A percentile compares a stretch with the other conserved stretches of the same genome.
phyloP scores from a whole-genome alignment of 352 stramenopile genomes.

The Globisporangium parvum region DNA sequence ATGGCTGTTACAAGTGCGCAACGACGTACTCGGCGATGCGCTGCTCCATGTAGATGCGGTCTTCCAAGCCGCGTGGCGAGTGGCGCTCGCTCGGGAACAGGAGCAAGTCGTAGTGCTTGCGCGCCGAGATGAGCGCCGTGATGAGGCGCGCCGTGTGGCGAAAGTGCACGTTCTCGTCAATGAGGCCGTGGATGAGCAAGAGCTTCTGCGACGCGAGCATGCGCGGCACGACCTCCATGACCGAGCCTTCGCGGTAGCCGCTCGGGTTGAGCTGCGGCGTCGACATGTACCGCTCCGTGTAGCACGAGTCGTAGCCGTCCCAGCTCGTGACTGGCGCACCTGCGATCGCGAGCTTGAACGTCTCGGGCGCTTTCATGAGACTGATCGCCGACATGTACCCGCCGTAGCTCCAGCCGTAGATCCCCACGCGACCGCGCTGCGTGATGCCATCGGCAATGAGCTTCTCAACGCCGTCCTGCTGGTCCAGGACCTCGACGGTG shows the following conservation, averaged over 20 bases:
- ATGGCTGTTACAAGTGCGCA: constrained; percentile 52
- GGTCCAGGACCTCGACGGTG: constrained; percentile 85
- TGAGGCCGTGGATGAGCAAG: constrained; percentile 94
- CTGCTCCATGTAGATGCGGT: constrained; percentile 95
- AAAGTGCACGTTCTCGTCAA: constrained; percentile 99
- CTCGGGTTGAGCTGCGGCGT: constrained; percentile 89
- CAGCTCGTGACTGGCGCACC: constrained; percentile 96
- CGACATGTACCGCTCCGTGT: constrained; percentile 98
- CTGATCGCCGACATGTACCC: constrained; percentile 97
- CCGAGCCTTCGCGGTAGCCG: constrained; percentile 87
- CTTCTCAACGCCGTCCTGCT: constrained; percentile 74
- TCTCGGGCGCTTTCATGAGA: constrained; percentile 93
- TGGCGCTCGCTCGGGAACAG: constrained; percentile 96
- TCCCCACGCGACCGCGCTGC: constrained; percentile 84
- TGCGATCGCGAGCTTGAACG: constrained; percentile 94
- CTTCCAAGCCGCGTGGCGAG: constrained; percentile 88
- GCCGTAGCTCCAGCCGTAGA: constrained; percentile 98
- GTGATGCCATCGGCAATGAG: constrained; percentile 85
- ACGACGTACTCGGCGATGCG: constrained; percentile 87
- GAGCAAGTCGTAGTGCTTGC: constrained; percentile 96
- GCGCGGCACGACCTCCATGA: constrained; percentile 92
- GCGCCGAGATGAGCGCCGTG: constrained; percentile 90
- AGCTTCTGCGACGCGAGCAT: constrained; percentile 88
- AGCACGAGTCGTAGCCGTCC: constrained; percentile 99
- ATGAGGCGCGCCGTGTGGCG: constrained; percentile 96